Conservation (phyloP, 139 green algal species). For the Asterochloris sp. region DNA sequence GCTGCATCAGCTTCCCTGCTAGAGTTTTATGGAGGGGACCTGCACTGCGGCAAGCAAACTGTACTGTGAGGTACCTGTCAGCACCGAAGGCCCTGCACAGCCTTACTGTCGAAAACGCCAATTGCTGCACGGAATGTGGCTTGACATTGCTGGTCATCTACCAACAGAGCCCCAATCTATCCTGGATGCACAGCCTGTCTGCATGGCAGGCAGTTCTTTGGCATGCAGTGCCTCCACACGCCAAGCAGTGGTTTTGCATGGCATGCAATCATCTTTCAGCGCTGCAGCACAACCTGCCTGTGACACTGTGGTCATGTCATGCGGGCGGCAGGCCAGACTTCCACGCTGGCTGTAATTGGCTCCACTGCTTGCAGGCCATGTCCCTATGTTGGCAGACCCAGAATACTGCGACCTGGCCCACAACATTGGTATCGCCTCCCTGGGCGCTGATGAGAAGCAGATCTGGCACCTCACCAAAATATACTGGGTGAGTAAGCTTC, state of each 20-base stretch:
- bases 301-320: neutral
- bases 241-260: no score
- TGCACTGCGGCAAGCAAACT: no score
- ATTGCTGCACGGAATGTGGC: no score
- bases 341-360: neutral
- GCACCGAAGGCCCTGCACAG: no score
- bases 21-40: neutral
- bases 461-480: constrained; percentile 90
- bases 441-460: constrained; percentile 78
- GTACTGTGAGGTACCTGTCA: no score
- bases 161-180: no score
- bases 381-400: constrained; percentile 83
- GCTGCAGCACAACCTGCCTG: neutral
- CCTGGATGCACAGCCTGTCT: no score
- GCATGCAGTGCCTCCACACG: no score
- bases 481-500: constrained; percentile 37
- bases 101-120: no score
- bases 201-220: no score
- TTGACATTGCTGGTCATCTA: no score
- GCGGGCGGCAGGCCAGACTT: neutral
- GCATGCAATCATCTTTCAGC: neutral
- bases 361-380: constrained; percentile 61
- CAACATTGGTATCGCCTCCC: constrained; percentile 75
- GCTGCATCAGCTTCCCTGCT: neutral
- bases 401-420: constrained; percentile 75